These are phyloP conservation scores for Allium cepa DNA, from an alignment of 106 monocot genomes.

Conservation along the genomic window DNA sequence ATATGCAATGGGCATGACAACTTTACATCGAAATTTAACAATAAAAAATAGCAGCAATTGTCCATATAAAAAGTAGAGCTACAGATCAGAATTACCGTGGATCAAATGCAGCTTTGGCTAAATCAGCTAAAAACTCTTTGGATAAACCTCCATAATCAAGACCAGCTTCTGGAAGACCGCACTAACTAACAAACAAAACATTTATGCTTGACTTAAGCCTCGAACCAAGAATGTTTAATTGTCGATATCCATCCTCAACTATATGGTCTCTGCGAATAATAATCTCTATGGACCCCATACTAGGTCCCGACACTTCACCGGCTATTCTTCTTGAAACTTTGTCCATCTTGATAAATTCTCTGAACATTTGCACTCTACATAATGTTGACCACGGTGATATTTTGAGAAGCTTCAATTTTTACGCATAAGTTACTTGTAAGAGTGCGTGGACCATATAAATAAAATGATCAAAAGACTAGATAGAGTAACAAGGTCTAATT, in stretches of 20 bases:
- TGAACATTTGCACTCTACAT: conserved; percentile 84
- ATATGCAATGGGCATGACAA: too few species aligned
- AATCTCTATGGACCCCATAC: too few species aligned
- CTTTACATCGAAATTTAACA: too few species aligned
- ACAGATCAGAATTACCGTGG: conserved; percentile 54
- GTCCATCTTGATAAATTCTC: too few species aligned
- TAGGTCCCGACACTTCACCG: too few species aligned
- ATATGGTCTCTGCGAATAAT: too few species aligned
- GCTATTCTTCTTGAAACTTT: too few species aligned
- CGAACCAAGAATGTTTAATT: conserved; percentile 72
- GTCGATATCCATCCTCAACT: conserved; percentile 84
- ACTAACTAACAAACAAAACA: conserved; percentile 82
- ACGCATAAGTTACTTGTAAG: neutral
- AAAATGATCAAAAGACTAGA: neutral
- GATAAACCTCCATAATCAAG: conserved; percentile 92
- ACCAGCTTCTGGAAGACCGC: conserved; percentile 91
- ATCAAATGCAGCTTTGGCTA: conserved; percentile 66
- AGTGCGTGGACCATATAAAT: neutral
- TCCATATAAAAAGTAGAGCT: neutral
- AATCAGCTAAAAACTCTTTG: conserved; percentile 93
- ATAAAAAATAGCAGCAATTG: too few species aligned
- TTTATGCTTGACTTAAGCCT: conserved; percentile 68
- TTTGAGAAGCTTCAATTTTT: neutral
- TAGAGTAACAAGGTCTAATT: neutral
- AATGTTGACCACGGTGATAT: neutral